A percentile compares a stretch with the other conserved stretches of the same genome.
phyloP scores from a whole-genome alignment of 1,284 basidiomycete species.

The Caloboletus inedulis region DNA sequence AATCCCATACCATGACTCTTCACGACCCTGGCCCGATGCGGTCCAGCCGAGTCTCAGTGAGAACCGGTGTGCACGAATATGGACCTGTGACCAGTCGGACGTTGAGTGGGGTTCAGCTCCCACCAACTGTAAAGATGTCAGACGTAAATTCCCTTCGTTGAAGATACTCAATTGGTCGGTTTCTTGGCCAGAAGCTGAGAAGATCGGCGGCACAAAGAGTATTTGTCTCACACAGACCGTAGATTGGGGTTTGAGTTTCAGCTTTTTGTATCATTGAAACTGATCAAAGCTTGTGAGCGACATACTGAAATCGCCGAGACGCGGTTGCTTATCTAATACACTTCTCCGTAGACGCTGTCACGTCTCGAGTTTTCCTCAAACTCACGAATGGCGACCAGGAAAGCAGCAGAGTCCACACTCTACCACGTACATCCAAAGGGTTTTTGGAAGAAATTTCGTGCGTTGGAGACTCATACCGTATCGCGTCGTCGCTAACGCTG shows the following conservation, averaged over 20 bases:
- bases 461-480: conserved; percentile 25
- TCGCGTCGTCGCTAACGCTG: conserved; percentile 10
- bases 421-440: conserved; percentile 87
- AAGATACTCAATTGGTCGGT: neutral
- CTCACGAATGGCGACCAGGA: conserved; percentile 62
- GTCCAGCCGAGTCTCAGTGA: neutral
- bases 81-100: no score
- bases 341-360: neutral
- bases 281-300: no score
- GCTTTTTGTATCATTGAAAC: no score
- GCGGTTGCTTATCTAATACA: conserved; percentile 21
- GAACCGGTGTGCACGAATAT: neutral
- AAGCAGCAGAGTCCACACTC: conserved; percentile 77
- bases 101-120: neutral
- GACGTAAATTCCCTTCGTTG: neutral
- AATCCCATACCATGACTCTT: neutral
- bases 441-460: conserved; percentile 94
- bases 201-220: neutral
- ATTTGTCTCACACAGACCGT: neutral
- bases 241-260: neutral
- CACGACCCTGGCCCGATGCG: neutral
- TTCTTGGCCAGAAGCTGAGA: neutral
- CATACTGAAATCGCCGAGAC: neutral
- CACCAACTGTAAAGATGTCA: conserved; percentile 7
- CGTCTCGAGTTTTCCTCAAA: conserved; percentile 12